Evolutionary conservation across 2,329 filamentous ascomycete species (phyloP), one percentile per base, ranked within the genome.

Genomic region (Aureobasidium sp.): DNA sequence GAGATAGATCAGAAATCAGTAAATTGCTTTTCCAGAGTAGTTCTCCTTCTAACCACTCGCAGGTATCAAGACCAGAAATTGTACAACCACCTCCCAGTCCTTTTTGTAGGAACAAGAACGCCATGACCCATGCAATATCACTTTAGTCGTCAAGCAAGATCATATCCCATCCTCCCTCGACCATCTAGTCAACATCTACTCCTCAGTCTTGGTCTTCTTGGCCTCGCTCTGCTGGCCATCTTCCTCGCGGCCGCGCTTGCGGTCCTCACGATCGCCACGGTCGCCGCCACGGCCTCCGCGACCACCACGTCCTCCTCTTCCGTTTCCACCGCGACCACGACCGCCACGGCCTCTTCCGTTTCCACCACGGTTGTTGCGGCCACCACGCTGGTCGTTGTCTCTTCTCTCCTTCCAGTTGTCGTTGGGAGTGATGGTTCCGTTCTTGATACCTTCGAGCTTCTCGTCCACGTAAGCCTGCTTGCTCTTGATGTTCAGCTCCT

Each of bases 391-490:
- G 39, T 60, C 52, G 55, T 63, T 59, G 24, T 52, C 51, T 43
- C 55, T 55, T 50, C 61, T 43, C 46, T 62, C 51, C 32, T 57
- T 47, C 48, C 59, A 53, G 41, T 34, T 36, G 41, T 52, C 48
- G 51, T 62, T 56, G 34, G 63, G 52, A 2, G 37, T 48, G 44
- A 57, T 46, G n/a, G 43, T 62, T 15, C 59, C 59, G 36, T 62
- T 61, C 44, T 61, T 53, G 53, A 64, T 59, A 26, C 53, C 63
- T 63, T 77, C 66, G 65, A 73, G 74, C 72, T 81, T 81, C 71
- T 72, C 73, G 61, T 77, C 74, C 67, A 89, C 87, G 75, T 99
- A 99, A 20, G 85, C 88, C 70, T 85, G 84, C 86, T 99, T 99
- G 76, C 85, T 87, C 85, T 90, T 92, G 78, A 94, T 87, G 72